Base-by-base conservation (phyloP, 352 stramenopile genomes). In the Phytophthora chlamydospora region DNA sequence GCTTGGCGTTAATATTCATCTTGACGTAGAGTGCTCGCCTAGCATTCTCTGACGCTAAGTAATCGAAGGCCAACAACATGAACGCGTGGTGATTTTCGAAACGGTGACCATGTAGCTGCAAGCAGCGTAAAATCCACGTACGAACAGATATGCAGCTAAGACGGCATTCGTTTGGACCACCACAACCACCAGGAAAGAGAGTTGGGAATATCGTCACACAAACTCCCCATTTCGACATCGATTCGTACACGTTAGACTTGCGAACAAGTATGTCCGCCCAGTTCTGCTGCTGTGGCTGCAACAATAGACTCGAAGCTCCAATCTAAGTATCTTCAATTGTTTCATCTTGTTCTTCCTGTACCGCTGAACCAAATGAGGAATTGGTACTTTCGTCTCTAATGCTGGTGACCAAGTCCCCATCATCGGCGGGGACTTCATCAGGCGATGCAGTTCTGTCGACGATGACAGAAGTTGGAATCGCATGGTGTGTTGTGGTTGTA, bases 51-150 rank as follows among this genome's bases (percentile, higher is more conserved):
- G 0, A 52, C 27, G 0, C 59, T 0, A 68, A 10, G 24, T 44
- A 65, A 12, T 75, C 56, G 34, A 71, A 75, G 0, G 46, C 51
- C 0, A 75, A 33, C 2, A 71, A 11, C 0, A 75, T 19, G 27
- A 75, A 71, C 4, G 46, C 61, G 14, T 63, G 49, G 7, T 75
- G 51, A 0, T 31, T 11, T 38, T 68, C 21, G 21, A 75, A 75
- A 3, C 24, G 36, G 16, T 55, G 48, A 0, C 35, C 57, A 19
- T 68, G 27, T 13, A 71, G 5, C 13, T 31, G 40, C 0, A 75
- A 33, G n/a, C 41, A 53, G 0, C 61, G 46, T 38, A 33, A 36
- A 12, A 58, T 58, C 61, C 61, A 75, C 27, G 29, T 33, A 0
- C 24, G 6, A 1, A 71, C 12, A 3, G 61, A 63, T 1, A 75